A percentile compares a stretch with the other conserved stretches of the same genome.
Conservation (phyloP, 75 land plant species). For the Azolla pinnata region DNA sequence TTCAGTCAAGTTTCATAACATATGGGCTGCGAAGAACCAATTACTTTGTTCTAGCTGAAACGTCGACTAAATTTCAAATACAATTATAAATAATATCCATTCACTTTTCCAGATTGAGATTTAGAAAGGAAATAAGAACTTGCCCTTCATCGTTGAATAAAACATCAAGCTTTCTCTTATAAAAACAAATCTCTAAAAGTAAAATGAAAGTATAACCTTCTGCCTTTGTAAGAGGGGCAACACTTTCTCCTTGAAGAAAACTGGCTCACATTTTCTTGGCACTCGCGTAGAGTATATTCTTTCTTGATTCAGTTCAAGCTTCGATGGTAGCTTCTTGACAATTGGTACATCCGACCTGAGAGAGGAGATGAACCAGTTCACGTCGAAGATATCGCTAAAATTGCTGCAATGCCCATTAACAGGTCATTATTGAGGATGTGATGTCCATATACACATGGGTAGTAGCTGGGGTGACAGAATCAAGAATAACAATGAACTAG, state of each 20-base stretch:
- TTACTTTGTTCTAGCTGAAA: neutral
- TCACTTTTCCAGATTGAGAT: no score
- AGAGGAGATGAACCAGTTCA: constrained; percentile 76
- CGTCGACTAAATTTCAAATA: neutral
- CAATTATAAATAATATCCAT: neutral
- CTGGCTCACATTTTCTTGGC: constrained; percentile 81
- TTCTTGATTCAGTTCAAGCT: constrained; percentile 48
- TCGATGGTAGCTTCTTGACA: constrained; percentile 68
- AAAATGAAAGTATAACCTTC: constrained; percentile 34
- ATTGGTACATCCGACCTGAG: constrained; percentile 70
- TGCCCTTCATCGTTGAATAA: neutral
- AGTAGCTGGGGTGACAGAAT: no score
- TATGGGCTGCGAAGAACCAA: neutral
- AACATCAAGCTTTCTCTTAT: neutral
- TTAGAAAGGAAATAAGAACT: neutral
- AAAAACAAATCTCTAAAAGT: neutral
- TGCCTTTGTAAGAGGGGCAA: constrained; percentile 71
- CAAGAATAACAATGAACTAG: no score
- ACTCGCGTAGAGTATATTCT: constrained; percentile 79
- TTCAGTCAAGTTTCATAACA: neutral
- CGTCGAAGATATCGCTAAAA: constrained; percentile 84
- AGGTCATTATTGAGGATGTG: neutral
- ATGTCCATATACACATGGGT: no score
- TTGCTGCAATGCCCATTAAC: constrained; percentile 53
- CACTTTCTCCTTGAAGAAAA: constrained; percentile 64